Percentiles rank a stretch among this genome's conserved stretches.
Conservation (phyloP, 1,139 yeast species). For the Candida neerlandica region DNA sequence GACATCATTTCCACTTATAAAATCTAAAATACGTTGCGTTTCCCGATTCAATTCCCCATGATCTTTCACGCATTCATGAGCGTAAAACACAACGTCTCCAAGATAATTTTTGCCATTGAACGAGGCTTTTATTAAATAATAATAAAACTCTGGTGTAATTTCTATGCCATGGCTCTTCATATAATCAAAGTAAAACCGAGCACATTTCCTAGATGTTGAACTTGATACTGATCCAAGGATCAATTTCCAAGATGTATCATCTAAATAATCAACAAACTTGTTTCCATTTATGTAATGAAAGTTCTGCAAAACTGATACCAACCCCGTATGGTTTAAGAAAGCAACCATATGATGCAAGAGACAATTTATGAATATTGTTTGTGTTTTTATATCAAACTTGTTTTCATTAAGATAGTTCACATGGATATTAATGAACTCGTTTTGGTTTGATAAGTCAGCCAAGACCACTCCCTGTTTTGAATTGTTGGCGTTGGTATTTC, state of each 20-base stretch:
- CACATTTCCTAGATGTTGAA: conserved; percentile 31
- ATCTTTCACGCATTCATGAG: conserved; percentile 23
- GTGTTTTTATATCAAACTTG: conserved; percentile 23
- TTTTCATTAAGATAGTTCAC: conserved; percentile 23
- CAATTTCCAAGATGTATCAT: conserved; percentile 34
- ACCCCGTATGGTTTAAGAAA: conserved; percentile 41
- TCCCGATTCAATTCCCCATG: background rate
- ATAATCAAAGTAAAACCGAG: conserved; percentile 27
- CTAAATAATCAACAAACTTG: conserved; percentile 20
- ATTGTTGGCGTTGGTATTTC: conserved; percentile 22
- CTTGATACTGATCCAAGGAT: conserved; percentile 32
- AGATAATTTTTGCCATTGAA: conserved; percentile 26
- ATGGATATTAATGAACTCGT: conserved; percentile 28
- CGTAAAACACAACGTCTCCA: conserved; percentile 21
- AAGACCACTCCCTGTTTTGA: conserved; percentile 36
- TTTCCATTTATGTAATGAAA: conserved; percentile 22
- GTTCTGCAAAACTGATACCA: conserved; percentile 25
- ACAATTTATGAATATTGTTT: conserved; percentile 38
- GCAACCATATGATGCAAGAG: conserved; percentile 37
- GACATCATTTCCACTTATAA: background rate
- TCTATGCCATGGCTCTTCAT: conserved; percentile 17
- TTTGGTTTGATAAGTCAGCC: conserved; percentile 30
- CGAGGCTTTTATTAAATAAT: conserved; percentile 28
- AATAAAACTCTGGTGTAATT: conserved; percentile 22
- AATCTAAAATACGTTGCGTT: background rate